A percentile compares a stretch with the other conserved stretches of the same genome.
phyloP scores from a whole-genome alignment of 768 basidiomycete genomes.

The Pleurotus cornucopiae region DNA sequence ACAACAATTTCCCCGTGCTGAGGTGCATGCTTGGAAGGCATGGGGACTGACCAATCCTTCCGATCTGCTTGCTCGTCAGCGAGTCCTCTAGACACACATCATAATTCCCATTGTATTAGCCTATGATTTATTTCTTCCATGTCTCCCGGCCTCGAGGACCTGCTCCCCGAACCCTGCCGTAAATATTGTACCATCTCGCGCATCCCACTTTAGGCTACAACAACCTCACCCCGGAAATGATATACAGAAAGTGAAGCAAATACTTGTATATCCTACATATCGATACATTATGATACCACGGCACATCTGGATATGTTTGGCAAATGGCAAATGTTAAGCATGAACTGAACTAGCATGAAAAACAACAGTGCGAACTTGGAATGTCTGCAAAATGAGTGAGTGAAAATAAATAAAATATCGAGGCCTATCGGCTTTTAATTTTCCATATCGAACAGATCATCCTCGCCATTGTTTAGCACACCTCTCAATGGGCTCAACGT shows the following conservation, averaged over 20 bases:
- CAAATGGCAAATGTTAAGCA: too few relatives aligned
- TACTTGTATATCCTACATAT: neutral
- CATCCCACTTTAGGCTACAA: too few relatives aligned
- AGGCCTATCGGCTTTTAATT: neutral
- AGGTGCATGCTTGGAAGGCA: neutral
- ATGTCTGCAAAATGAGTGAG: neutral
- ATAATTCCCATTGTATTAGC: neutral
- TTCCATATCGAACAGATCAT: slow-evolving; percentile 5
- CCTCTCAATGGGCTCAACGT: neutral
- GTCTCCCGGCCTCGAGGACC: too few relatives aligned
- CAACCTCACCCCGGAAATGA: too few relatives aligned
- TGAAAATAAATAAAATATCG: neutral
- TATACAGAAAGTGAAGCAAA: too few relatives aligned
- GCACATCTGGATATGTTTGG: too few relatives aligned
- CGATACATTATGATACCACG: neutral
- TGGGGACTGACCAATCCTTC: neutral
- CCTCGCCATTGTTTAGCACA: neutral
- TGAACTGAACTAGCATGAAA: neutral
- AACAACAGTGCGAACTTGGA: neutral
- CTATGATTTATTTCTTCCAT: too few relatives aligned
- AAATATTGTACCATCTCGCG: too few relatives aligned
- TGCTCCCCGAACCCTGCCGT: too few relatives aligned
- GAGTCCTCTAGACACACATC: neutral
- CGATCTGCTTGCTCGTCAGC: neutral
- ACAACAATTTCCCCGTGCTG: neutral